These are phyloP conservation scores for Blepharisma stoltei DNA, from an alignment of 73 alveolate species.

Conservation along the genomic window DNA sequence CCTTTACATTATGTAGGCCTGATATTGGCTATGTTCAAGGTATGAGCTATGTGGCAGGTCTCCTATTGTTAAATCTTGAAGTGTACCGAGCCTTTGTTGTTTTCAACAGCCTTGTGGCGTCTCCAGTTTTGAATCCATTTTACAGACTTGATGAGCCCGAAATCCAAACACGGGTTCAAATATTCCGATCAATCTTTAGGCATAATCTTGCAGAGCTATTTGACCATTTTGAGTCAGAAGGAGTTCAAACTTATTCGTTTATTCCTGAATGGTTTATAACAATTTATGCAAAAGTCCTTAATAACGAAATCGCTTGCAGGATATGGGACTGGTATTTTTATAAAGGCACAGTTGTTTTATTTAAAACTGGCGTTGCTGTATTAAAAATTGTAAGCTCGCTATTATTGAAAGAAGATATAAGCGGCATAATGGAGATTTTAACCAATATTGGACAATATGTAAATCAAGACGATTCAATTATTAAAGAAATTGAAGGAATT, in stretches of 20 bases:
- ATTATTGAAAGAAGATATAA: background rate
- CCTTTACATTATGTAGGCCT: conserved; percentile 80
- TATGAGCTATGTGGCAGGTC: conserved; percentile 82
- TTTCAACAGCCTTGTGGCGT: conserved; percentile 57
- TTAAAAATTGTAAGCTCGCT: conserved; percentile 5
- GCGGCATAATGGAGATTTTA: conserved; percentile 2
- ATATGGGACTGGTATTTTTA: conserved; percentile 82
- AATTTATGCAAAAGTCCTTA: conserved; percentile 64
- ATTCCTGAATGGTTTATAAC: conserved; percentile 90
- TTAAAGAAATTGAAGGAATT: too few relatives aligned
- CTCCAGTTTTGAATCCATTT: conserved; percentile 66
- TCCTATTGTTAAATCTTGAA: conserved; percentile 68
- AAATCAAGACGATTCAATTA: too few relatives aligned
- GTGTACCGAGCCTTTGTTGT: conserved; percentile 66
- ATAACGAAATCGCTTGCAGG: conserved; percentile 64
- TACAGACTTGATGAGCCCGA: conserved; percentile 67
- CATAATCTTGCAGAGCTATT: conserved; percentile 66
- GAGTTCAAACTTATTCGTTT: conserved; percentile 67
- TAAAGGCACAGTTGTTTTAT: conserved; percentile 53
- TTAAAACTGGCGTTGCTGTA: conserved; percentile 59
- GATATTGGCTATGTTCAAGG: conserved; percentile 92
- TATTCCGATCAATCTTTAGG: conserved; percentile 70
- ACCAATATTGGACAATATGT: background rate
- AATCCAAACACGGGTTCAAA: conserved; percentile 67
- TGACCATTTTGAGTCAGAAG: conserved; percentile 65